Evolutionary conservation across 78 protist genomes (phyloP).

Genomic region (Pelomyxa schiedti): DNA sequence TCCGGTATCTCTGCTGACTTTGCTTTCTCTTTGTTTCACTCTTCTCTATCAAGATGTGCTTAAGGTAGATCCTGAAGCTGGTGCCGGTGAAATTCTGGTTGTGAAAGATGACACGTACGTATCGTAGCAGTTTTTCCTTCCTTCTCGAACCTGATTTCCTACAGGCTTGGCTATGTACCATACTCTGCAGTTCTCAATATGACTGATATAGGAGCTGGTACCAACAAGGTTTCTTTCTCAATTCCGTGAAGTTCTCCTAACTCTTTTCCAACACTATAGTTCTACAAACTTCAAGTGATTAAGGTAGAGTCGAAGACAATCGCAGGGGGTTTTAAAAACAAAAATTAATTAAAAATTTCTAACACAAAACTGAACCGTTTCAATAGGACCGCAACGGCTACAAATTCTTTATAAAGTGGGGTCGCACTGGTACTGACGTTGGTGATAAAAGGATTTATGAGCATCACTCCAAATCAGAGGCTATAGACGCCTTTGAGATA

Average conservation of each 20-base stretch:
- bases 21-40: not conserved
- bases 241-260: too few species aligned
- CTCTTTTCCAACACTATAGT: too few species aligned
- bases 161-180: slow-evolving; percentile 31
- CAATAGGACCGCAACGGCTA: not conserved
- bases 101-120: slow-evolving; percentile 10
- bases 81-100: slow-evolving; percentile 18
- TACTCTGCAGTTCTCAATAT: slow-evolving; percentile 37
- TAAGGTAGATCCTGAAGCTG: not conserved
- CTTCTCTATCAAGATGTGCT: not conserved
- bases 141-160: too few species aligned
- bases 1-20: not conserved
- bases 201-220: slow-evolving; percentile 13
- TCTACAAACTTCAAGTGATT: slow-evolving; percentile 31
- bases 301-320: too few species aligned
- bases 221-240: too few species aligned
- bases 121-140: too few species aligned
- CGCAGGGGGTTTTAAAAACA: too few species aligned
- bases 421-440: slow-evolving; percentile 26
- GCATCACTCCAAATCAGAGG: not conserved
- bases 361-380: too few species aligned
- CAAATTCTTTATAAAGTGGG: slow-evolving; percentile 19
- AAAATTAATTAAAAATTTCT: too few species aligned
- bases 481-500: slow-evolving; percentile 5
- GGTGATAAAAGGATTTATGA: slow-evolving; percentile 12